A percentile compares a stretch with the other conserved stretches of the same genome.
phyloP scores from a whole-genome alignment of 1,139 yeast species.

The Kluyveromyces sp. region DNA sequence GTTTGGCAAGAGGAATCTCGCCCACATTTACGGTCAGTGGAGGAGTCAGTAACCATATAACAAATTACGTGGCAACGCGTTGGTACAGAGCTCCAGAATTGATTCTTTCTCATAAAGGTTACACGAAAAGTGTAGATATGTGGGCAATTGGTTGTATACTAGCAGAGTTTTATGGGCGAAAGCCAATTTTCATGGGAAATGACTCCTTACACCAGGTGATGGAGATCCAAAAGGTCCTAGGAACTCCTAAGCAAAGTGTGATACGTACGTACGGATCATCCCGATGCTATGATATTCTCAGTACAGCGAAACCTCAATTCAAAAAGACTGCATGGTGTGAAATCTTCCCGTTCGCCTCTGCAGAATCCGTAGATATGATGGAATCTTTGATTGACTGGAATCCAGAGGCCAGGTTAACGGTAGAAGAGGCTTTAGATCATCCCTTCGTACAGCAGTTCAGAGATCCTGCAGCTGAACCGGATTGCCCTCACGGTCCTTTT shows the following conservation, averaged over 20 bases:
- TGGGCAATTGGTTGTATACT: slow-evolving; percentile 83
- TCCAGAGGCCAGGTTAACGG: slow-evolving; percentile 40
- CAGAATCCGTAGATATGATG: slow-evolving; percentile 42
- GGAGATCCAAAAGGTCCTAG: slow-evolving; percentile 57
- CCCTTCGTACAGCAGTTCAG: slow-evolving; percentile 44
- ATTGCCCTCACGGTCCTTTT: slow-evolving; percentile 39
- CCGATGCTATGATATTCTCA: slow-evolving; percentile 37
- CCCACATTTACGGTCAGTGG: slow-evolving; percentile 34
- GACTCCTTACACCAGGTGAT: slow-evolving; percentile 57
- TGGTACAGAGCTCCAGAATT: slow-evolving; percentile 96
- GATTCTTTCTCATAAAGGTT: slow-evolving; percentile 51
- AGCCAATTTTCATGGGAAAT: slow-evolving; percentile 65
- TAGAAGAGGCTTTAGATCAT: slow-evolving; percentile 48
- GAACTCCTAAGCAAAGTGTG: slow-evolving; percentile 48
- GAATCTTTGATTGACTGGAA: slow-evolving; percentile 58
- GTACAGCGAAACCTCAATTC: slow-evolving; percentile 37
- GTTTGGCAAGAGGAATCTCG: slow-evolving; percentile 72
- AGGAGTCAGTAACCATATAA: slow-evolving; percentile 40
- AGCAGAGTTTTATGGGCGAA: slow-evolving; percentile 66
- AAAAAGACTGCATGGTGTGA: slow-evolving; percentile 40
- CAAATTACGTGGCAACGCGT: slow-evolving; percentile 87
- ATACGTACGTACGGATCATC: slow-evolving; percentile 32
- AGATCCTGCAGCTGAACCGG: slow-evolving; percentile 44
- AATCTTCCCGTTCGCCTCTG: slow-evolving; percentile 54
- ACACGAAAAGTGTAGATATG: slow-evolving; percentile 58